Percentiles rank a stretch among this genome's conserved stretches.
Conservation (phyloP, 2,329 filamentous ascomycete species). For the Sporothrix pseudoabietina region DNA sequence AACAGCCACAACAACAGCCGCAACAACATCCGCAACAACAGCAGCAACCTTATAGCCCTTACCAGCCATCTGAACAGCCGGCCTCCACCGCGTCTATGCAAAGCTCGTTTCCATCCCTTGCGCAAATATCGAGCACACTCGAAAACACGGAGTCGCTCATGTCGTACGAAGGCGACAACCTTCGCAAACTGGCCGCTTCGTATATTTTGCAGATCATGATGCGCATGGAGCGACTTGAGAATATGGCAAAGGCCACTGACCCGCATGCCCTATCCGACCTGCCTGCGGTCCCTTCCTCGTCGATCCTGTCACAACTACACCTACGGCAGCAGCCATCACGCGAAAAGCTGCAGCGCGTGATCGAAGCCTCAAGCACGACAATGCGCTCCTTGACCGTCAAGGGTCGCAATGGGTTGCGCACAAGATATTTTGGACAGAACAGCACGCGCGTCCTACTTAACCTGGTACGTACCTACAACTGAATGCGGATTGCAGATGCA, state of each 20-base stretch:
- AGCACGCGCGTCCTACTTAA: slow-evolving; percentile 57
- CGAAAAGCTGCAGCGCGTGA: slow-evolving; percentile 24
- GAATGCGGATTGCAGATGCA: not conserved
- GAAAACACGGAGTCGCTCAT: slow-evolving; percentile 28
- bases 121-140: slow-evolving; percentile 26
- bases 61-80: not conserved
- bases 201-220: slow-evolving; percentile 53
- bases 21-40: slow-evolving; percentile 7
- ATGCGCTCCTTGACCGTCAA: slow-evolving; percentile 56
- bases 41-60: not conserved
- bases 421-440: slow-evolving; percentile 57
- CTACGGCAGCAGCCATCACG: slow-evolving; percentile 29
- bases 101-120: slow-evolving; percentile 9
- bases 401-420: slow-evolving; percentile 49
- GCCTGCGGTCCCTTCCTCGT: slow-evolving; percentile 32
- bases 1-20: not conserved
- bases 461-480: slow-evolving; percentile 46
- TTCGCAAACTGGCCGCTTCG: slow-evolving; percentile 32
- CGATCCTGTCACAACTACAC: slow-evolving; percentile 37
- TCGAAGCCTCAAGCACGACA: slow-evolving; percentile 43
- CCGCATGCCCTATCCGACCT: slow-evolving; percentile 29
- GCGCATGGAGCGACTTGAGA: slow-evolving; percentile 59
- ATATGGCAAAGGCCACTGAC: slow-evolving; percentile 49
- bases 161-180: slow-evolving; percentile 38
- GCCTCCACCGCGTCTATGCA: not conserved